These are phyloP conservation scores for Ceratocystis ficicola DNA, from an alignment of 2,329 filamentous ascomycete genomes.

Conservation along the genomic window DNA sequence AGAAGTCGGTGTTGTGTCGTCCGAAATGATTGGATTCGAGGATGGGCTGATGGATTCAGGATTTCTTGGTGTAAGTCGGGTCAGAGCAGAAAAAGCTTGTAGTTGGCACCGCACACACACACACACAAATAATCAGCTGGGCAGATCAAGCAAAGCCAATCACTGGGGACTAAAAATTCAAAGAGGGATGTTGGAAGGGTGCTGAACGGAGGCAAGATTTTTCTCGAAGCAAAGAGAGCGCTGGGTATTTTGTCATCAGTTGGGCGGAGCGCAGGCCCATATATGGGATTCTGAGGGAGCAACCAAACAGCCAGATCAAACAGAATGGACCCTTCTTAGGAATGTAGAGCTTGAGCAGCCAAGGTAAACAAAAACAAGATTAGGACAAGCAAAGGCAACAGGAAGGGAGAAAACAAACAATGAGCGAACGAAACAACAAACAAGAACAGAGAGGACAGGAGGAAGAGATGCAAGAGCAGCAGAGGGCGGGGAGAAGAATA, in stretches of 20 bases:
- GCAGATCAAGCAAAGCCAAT: too few species aligned
- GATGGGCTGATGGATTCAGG: neutral
- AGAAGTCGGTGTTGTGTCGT: neutral
- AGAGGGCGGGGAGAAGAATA: slow-evolving; percentile 12
- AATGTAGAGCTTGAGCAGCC: neutral
- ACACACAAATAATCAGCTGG: too few species aligned
- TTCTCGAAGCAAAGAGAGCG: neutral
- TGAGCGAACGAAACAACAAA: slow-evolving; percentile 3
- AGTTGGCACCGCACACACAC: neutral
- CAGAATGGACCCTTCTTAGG: neutral
- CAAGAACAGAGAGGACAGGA: neutral
- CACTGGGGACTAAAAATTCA: too few species aligned
- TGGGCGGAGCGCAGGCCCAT: neutral
- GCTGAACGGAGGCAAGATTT: neutral
- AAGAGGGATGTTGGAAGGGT: neutral
- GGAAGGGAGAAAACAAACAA: slow-evolving; percentile 6
- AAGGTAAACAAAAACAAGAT: neutral
- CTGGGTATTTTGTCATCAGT: too few species aligned
- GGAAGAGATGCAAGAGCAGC: neutral
- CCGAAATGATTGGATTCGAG: neutral
- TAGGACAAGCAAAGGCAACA: neutral
- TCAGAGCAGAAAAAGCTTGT: neutral
- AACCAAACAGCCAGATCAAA: neutral
- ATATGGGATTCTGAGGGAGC: slow-evolving; percentile 11
- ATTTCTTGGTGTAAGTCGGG: neutral